These are phyloP conservation scores for Trichoderma sp. DNA, from an alignment of 2,329 filamentous ascomycete genomes.

Conservation along the genomic window DNA sequence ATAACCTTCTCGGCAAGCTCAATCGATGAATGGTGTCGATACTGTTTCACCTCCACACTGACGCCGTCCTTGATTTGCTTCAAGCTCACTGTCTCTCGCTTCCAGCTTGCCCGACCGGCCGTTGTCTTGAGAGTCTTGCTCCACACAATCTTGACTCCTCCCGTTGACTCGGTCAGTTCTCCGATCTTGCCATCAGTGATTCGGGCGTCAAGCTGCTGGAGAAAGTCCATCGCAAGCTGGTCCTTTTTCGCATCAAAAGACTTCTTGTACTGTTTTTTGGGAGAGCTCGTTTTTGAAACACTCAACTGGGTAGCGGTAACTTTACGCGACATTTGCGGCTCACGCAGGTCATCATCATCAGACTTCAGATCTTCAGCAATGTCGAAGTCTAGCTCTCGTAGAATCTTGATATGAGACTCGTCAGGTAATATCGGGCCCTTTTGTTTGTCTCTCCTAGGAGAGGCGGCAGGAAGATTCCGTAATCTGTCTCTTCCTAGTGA, in stretches of 20 bases:
- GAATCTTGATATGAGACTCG: slow-evolving; percentile 52
- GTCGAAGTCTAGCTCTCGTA: slow-evolving; percentile 56
- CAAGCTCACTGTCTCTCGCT: slow-evolving; percentile 55
- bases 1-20: slow-evolving; percentile 90
- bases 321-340: slow-evolving; percentile 58
- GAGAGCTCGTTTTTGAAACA: slow-evolving; percentile 27
- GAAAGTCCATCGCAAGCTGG: slow-evolving; percentile 62
- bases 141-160: slow-evolving; percentile 73
- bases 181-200: slow-evolving; percentile 64
- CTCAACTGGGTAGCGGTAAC: slow-evolving; percentile 30
- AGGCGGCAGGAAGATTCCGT: neutral
- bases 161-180: slow-evolving; percentile 61
- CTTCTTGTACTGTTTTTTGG: slow-evolving; percentile 51
- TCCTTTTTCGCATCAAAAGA: slow-evolving; percentile 65
- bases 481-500: neutral
- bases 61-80: slow-evolving; percentile 31
- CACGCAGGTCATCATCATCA: slow-evolving; percentile 66
- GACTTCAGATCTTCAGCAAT: slow-evolving; percentile 61
- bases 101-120: slow-evolving; percentile 75
- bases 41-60: slow-evolving; percentile 33
- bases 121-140: slow-evolving; percentile 78
- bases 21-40: slow-evolving; percentile 71
- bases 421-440: slow-evolving; percentile 36
- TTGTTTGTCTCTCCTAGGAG: neutral
- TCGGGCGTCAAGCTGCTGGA: slow-evolving; percentile 66